Base-by-base conservation (phyloP, 352 stramenopile species). In the Phytophthora cactorum region DNA sequence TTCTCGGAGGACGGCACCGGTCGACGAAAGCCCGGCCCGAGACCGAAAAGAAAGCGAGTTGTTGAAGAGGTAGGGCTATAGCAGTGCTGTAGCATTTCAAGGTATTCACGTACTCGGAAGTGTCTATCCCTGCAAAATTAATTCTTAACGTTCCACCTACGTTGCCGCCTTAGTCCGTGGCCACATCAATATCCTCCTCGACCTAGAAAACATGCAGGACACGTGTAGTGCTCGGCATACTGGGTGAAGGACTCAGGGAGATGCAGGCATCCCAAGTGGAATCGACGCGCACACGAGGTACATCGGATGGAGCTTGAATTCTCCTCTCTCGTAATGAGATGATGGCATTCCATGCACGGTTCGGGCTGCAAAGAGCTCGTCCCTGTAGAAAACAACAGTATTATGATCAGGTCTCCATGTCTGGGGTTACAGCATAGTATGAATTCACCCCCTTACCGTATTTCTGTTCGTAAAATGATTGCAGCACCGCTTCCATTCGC, bases 201-300 rank as follows among this genome's bases (percentile, higher is more conserved):
- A n/a, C 79, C 79, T 11, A 90, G 67, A 60, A 88, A 92, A 68
- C 84, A 92, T 34, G 61, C 69, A 8, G 84, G 82, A 63, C 84
- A 92, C 6, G 79, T 86, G 62, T 89, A 92, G 55, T 82, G 71
- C 1, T 68, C 60, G 1, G 80, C 72, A 44, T 86, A 90, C 46
- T 92, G 81, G 1, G 71, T 61, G 56, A 92, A 90, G 14, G 80
- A 89, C 1, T 75, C 63, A 0, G 84, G 82, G 3, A 92, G 68
- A 31, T 86, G 72, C 14, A 90, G 63, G 44, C 84, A 90, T 11
- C 46, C 60, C 17, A 92, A 59, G 59, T 92, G 84, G 52, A 88
- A 92, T 5, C 70, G 61, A 0, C 72, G 57, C 10, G 63, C 59
- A 55, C 84, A 92, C 15, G 59, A 72, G 12, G 55, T 79, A 46